Base-by-base conservation (phyloP, 2,329 filamentous ascomycete species). In the Emergomyces africanus region DNA sequence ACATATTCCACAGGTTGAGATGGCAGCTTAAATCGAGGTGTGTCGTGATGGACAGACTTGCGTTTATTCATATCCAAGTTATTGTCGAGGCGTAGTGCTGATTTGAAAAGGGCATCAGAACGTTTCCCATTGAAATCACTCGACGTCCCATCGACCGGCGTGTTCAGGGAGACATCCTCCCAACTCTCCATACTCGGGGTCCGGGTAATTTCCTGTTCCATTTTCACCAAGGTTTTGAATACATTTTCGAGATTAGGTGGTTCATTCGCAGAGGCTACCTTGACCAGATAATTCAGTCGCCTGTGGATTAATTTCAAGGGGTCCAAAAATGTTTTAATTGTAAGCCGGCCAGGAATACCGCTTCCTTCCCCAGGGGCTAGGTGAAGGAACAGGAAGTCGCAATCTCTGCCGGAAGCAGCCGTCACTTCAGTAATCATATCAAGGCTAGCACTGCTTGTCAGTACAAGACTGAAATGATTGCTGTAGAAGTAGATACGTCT, bases 401-500 rank as follows among this genome's bases (percentile, higher is more conserved):
- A 96, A 66, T 96, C 90, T 69, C 86, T 86, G 23, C 94, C 94
- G 14, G 90, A 87, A 1, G 90, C 90, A 42, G 89, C 89, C 28
- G 90, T 96, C 48, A 97, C 89, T 72, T 97, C 94, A 9, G 84
- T 84, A 59, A 99, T 89, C 23, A 82, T 84, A 58, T 85, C 81
- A 60, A 99, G 78, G 58, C 81, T 84, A 56, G 95, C 83, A 18
- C 83, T 83, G 56, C 90, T 92, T 0, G 92, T 88, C 41, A 96
- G 80, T 0, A 97, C 87, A 5, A 99, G 80, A 5, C 94, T 94
- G 70, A 96, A 85, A 69, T 96, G 89, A 68, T 97, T 88, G 66
- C 91, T 95, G 74, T 96, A 99, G 69, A 99, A 97, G 72, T 95
- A 97, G 70, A 99, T 85, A 64, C 91, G 88, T 62, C 87, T 85